Base-by-base conservation (phyloP, 1,139 yeast species). In the Nadsonia commutata region DNA sequence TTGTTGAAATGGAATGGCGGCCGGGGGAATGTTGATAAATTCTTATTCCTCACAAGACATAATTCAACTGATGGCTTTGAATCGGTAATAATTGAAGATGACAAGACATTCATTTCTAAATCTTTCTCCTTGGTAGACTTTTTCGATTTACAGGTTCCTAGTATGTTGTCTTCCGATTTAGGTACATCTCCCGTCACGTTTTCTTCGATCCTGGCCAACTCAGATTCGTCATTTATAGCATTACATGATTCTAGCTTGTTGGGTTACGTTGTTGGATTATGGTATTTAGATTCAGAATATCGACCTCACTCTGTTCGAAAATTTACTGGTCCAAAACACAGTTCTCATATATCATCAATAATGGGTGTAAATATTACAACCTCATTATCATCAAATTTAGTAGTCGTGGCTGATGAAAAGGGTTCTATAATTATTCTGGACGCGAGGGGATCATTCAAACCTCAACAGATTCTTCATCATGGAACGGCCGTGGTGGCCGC, bases 221-320 rank as follows among this genome's bases (percentile, higher is more conserved):
- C 33, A 6, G 9, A 4, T 27, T 27, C 33, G 16, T 16, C 33
- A 11, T 27, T 27, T 27, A 27, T 27, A 6, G 33, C 16, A 27
- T 27, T 27, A 27, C 5, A 27, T 9, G 33, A 27, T 8, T 4
- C 33, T 8, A 16, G 16, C 5, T 85, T 88, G 56, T 65, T 83
- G 16, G 90, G 95, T 0, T 90, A 90, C 57, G 72, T 77, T n/a
- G 80, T 88, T 61, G 97, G 98, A 1, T 66, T 90, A 43, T 80
- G 85, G 74, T 90, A 90, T 60, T 27, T 27, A 16, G 33, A 27
- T 27, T 13, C 33, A 6, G n/a, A 27, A 11, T 16, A 11, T 4
- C 4, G 16, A 27, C 33, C 33, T 4, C n/a, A 27, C n/a, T 27
- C n/a, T 9, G 5, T 27, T 4, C 33, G 33, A 11, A 9, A 13